Evolutionary conservation across 208 protist genomes (phyloP), one percentile per base, ranked within the genome.

Genomic region (Wallacemonas collosoma): DNA sequence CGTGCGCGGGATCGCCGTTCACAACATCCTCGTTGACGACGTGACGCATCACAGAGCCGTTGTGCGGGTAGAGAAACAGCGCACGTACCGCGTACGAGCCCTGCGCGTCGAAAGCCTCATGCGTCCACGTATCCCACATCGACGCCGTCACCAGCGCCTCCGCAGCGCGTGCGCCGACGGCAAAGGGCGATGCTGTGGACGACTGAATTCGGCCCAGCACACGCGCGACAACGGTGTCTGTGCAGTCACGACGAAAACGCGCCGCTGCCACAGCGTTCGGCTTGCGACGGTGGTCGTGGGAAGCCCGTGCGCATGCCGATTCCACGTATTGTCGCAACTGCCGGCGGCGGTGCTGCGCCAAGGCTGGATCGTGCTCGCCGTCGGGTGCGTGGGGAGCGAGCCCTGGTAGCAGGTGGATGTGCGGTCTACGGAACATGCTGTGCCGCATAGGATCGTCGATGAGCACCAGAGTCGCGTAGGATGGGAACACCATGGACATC

Each of bases 61-160:
- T 92, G 76, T 94, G 86, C 6, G 89, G 89, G 67, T 89, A 94
- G 48, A 90, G 72, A 62, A 94, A 94, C 68, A 92, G 57, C 9
- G 85, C 68, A 14, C 87, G 79, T 63, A 84, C 74, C 51, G 79
- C 68, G 66, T 94, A 94, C 51, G 90, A 83, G 35, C 64, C 79
- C 68, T 90, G 84, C 40, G 63, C 57, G 11, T 73, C 75, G 48
- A 89, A 88, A 17, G 83, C 77, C 41, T 54, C 55, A 26, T 51
- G 48, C 26, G 78, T 55, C 15, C 72, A 69, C 1, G 48, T 64
- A 17, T 67, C 60, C 80, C 75, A 85, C 55, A 5, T 35, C 4
- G 60, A 9, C 9, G 45, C 36, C 70, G 76, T 43, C 38, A 58
- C 44, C 9, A 57, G 56, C 4, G 48, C 48, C 2, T 41, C 38